Base-by-base conservation (phyloP, 768 basidiomycete genomes). In the Kwoniella shandongensis region DNA sequence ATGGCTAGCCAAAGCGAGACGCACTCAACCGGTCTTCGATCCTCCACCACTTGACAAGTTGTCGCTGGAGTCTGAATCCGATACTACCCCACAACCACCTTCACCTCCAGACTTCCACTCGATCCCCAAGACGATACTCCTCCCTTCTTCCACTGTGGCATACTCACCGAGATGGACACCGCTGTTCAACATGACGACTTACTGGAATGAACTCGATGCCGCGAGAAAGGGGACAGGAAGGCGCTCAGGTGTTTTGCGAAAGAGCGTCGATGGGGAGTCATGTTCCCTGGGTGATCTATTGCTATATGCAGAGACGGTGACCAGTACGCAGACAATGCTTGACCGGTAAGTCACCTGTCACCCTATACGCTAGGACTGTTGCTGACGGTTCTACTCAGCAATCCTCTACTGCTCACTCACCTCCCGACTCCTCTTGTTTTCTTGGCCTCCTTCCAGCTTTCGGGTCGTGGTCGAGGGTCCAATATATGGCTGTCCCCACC, bases 401-500 rank as follows among this genome's bases (percentile, higher is more conserved):
- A 96, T 72, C 85, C 85, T 6, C 80, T 77, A 11, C 78, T 96
- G 17, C 81, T 93, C 35, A 78, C 83, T 1, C 69, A 78, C 5
- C 81, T 96, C 2, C 88, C 89, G 1, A 78, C 85, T 0, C 91
- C 92, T 0, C 65, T 91, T 12, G 80, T 92, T 36, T 94, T 88
- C 39, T 78, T 97, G 32, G 93, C 92, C 0, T 86, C 89, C 0
- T 85, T 86, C 65, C 96, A 98, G 73, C 81, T 96, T 4, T 80
- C 87, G 12, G 96, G 90, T 4, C 81, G 93, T 46, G 94, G 94
- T 0, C 84, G 96, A 38, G 91, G 92, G 1, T 81, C 81, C 13
- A 98, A 98, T 70, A 78, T 85, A 45, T 98, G 94, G 96, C 82
- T 97, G 36, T 96, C 93, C 0, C 94, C 93, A 0, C 76, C 83